Base-by-base conservation (phyloP, 352 stramenopile species). In the Phytophthora uliginosa region DNA sequence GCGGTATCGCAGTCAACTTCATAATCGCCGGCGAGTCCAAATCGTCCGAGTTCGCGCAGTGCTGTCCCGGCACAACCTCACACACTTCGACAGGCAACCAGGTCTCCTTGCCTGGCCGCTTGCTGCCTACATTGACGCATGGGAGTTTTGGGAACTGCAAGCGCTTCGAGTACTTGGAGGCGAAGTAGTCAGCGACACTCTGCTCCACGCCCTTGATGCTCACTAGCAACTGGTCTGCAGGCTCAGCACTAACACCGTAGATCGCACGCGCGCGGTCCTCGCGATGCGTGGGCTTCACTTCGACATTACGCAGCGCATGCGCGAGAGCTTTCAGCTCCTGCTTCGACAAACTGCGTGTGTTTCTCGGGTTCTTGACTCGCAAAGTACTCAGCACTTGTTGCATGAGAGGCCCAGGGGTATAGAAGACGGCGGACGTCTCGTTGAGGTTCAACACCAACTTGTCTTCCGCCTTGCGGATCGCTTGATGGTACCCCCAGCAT, bases 401-500 rank as follows among this genome's bases (percentile, higher is more conserved):
- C 33, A 91, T 50, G n/a, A 90, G 66, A 66, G 50, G 7, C 74
- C 77, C 4, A 73, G 38, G 74, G 0, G 73, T 63, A 42, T 91
- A 89, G 42, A 91, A 93, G 13, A 86, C 78, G 0, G 80, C 89
- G 2, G 82, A 74, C 0, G 83, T 82, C 65, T 84, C 78, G 40
- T 91, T 83, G 18, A 91, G 76, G 40, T 91, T 93, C 42, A 93
- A 65, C 26, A 89, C 51, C 20, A 91, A 45, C 51, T 84, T 83
- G 3, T 60, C 31, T 24, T 88, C 69, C 0, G 68, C 79, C 7
- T 82, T 51, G 15, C 78, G 81, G 20, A 93, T 81, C 0, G 73
- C 79, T 73, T 91, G 85, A 33, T 91, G 83, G 58, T 91, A 93
- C 0, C 85, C 83, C 76, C 80, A 91, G 57, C 76, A 87, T 1